phyloP scores from a whole-genome alignment of 768 basidiomycete genomes.

The Dacryopinax primogenitus region DNA sequence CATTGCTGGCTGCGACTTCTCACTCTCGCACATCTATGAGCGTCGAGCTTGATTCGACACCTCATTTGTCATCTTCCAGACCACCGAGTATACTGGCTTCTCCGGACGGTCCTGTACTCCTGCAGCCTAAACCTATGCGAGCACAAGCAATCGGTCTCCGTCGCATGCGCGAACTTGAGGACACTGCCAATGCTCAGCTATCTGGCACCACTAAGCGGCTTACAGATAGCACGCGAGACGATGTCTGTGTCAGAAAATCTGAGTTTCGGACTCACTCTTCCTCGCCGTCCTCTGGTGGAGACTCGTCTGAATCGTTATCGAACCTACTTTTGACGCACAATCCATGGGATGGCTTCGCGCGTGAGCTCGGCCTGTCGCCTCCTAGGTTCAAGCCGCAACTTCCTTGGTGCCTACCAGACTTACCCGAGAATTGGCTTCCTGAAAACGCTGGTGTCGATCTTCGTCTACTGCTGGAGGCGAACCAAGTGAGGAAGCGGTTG shows the following conservation, averaged over 20 bases:
- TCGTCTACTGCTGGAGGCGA: neutral
- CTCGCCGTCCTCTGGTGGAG: too few relatives aligned
- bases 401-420: neutral
- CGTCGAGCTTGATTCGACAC: neutral
- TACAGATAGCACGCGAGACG: too few relatives aligned
- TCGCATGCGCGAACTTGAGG: neutral
- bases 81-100: neutral
- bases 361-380: neutral
- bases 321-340: neutral
- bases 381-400: neutral
- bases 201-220: neutral
- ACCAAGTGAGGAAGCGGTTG: neutral
- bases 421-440: neutral
- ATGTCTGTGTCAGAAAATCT: too few relatives aligned
- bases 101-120: neutral
- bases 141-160: neutral
- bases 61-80: neutral
- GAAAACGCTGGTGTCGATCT: neutral
- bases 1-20: neutral
- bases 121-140: neutral
- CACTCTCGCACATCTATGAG: neutral
- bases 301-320: too few relatives aligned
- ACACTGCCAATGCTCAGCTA: neutral
- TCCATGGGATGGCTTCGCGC: neutral
- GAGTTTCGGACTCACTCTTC: too few relatives aligned